Conservation (phyloP, 169 alveolate species). For the Plasmodium chabaudi region DNA sequence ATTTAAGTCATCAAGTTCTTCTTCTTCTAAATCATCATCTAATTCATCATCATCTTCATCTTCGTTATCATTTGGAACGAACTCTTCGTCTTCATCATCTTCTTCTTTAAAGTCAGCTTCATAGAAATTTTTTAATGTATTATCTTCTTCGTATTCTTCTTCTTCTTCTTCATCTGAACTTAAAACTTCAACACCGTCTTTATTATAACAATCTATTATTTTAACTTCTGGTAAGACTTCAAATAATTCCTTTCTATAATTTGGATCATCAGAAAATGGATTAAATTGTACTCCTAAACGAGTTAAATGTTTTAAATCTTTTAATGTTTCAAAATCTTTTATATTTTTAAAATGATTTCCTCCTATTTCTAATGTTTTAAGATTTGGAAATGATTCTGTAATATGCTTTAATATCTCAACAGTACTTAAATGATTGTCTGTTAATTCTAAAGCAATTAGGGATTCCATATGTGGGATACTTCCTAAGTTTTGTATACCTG, state of each 20-base stretch:
- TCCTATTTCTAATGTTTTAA: constrained; percentile 90
- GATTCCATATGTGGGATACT: constrained; percentile 88
- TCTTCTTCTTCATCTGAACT: constrained; percentile 90
- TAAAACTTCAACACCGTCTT: constrained; percentile 88
- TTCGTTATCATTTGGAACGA: constrained; percentile 87
- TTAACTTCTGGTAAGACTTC: constrained; percentile 86
- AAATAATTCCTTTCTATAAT: constrained; percentile 89
- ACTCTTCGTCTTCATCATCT: constrained; percentile 92
- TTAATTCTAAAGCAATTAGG: constrained; percentile 89
- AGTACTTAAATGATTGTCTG: constrained; percentile 91
- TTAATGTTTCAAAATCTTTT: constrained; percentile 82
- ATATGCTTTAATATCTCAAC: constrained; percentile 84
- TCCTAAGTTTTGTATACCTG: constrained; percentile 88
- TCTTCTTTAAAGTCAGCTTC: constrained; percentile 90
- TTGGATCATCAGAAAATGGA: constrained; percentile 88
- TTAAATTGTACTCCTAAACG: constrained; percentile 90
- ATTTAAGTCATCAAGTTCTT: constrained; percentile 52
- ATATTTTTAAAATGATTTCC: constrained; percentile 90
- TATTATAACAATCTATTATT: constrained; percentile 89
- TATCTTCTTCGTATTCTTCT: constrained; percentile 88
- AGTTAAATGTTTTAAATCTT: constrained; percentile 35
- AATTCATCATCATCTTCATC: constrained; percentile 89
- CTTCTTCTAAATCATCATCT: constrained; percentile 80
- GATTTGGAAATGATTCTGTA: constrained; percentile 86
- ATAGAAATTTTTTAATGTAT: constrained; percentile 87